A percentile compares a stretch with the other conserved stretches of the same genome.
Conservation (phyloP, 495 filamentous ascomycete species). For the Neurospora tetraspora region DNA sequence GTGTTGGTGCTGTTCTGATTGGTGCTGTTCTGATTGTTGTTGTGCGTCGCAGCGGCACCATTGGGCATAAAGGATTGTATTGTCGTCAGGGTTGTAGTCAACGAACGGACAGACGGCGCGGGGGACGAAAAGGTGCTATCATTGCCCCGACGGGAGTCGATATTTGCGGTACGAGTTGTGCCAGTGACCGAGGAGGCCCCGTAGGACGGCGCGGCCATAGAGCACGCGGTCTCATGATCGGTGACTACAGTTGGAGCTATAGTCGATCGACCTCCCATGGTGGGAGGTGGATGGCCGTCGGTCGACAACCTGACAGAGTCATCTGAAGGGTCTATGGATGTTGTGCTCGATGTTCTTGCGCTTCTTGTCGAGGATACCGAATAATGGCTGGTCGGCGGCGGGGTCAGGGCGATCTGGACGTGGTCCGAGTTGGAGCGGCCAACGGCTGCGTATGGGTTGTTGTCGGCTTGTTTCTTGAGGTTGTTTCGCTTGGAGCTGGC, state of each 20-base stretch:
- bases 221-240: slow-evolving; percentile 63
- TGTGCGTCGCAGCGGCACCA: slow-evolving; percentile 52
- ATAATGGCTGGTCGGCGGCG: slow-evolving; percentile 42
- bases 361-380: slow-evolving; percentile 46
- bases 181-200: slow-evolving; percentile 47
- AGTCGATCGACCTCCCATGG: slow-evolving; percentile 53
- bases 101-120: slow-evolving; percentile 77
- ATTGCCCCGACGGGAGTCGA: slow-evolving; percentile 59
- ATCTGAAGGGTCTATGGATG: slow-evolving; percentile 30
- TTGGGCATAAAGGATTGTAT: slow-evolving; percentile 81
- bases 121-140: slow-evolving; percentile 92
- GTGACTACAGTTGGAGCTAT: slow-evolving; percentile 73
- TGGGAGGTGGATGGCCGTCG: slow-evolving; percentile 48
- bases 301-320: slow-evolving; percentile 47
- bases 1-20: slow-evolving; percentile 21
- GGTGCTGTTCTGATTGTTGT: slow-evolving; percentile 28
- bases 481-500: slow-evolving; percentile 20
- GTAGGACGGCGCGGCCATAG: slow-evolving; percentile 69
- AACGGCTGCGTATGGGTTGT: slow-evolving; percentile 78
- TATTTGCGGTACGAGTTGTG: slow-evolving; percentile 55
- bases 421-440: slow-evolving; percentile 16
- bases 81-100: slow-evolving; percentile 92
- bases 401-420: slow-evolving; percentile 13
- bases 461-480: slow-evolving; percentile 52
- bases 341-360: slow-evolving; percentile 22